phyloP scores from a whole-genome alignment of 2,329 filamentous ascomycete species.

The Myriosclerotinia scirpicola region DNA sequence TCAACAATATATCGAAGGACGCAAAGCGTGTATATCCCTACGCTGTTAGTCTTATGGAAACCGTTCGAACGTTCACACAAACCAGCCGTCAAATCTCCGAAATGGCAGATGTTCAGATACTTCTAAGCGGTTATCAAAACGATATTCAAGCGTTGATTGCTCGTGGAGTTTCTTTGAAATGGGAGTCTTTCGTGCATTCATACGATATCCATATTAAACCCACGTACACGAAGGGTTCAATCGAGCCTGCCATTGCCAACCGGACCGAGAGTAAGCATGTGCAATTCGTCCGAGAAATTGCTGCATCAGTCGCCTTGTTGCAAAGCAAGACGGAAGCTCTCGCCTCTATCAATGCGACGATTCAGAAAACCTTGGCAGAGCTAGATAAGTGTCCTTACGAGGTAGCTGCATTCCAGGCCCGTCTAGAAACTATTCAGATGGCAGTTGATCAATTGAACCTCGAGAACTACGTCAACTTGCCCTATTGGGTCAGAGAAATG shows the following conservation, averaged over 20 bases:
- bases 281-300: constrained; percentile 93
- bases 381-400: constrained; percentile 84
- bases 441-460: constrained; percentile 95
- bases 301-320: constrained; percentile 79
- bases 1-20: constrained; percentile 95
- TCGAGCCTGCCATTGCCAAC: constrained; percentile 58
- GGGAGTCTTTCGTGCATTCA: constrained; percentile 97
- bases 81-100: constrained; percentile 79
- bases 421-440: constrained; percentile 82
- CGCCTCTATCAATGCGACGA: constrained; percentile 73
- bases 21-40: constrained; percentile 99
- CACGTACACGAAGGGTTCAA: constrained; percentile 56
- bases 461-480: constrained; percentile 92
- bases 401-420: constrained; percentile 72
- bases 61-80: constrained; percentile 88
- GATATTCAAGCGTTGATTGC: constrained; percentile 80
- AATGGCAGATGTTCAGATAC: constrained; percentile 83
- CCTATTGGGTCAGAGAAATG: constrained; percentile 83
- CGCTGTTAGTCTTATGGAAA: constrained; percentile 97
- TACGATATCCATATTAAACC: constrained; percentile 85
- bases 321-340: constrained; percentile 84
- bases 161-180: constrained; percentile 86
- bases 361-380: constrained; percentile 79
- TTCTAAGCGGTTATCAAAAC: constrained; percentile 88
- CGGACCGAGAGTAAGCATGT: constrained; percentile 87